These are phyloP conservation scores for Toxoplasma gondii DNA, from an alignment of 169 alveolate genomes.

Conservation along the genomic window DNA sequence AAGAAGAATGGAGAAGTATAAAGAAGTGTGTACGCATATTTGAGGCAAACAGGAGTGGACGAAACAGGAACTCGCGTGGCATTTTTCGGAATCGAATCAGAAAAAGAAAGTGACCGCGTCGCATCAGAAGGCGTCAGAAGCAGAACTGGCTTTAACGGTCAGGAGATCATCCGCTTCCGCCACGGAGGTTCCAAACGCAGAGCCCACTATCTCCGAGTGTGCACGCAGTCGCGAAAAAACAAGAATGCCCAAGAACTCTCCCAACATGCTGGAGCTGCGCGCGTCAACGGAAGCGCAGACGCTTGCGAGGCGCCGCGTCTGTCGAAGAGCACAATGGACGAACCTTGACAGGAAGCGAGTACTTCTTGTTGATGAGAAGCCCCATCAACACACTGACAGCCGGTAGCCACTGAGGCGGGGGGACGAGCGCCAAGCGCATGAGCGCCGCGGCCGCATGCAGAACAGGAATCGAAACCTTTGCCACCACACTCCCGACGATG, in stretches of 20 bases:
- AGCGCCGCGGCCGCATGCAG: constrained; percentile 93
- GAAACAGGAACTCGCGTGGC: not conserved
- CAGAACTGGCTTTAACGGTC: constrained; percentile 59
- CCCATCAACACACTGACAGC: constrained; percentile 80
- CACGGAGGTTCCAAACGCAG: too few species aligned
- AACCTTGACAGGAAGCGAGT: constrained; percentile 66
- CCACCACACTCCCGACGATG: constrained; percentile 88
- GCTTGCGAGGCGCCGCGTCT: not conserved
- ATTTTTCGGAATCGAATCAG: not conserved
- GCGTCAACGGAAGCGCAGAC: not conserved
- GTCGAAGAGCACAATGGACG: not conserved
- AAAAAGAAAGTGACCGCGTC: not conserved
- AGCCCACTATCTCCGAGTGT: too few species aligned
- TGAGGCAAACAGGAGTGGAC: not conserved
- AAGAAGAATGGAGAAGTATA: too few species aligned
- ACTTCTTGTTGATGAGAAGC: constrained; percentile 89
- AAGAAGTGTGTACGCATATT: not conserved
- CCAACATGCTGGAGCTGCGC: not conserved
- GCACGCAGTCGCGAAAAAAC: not conserved
- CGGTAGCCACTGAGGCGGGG: constrained; percentile 61
- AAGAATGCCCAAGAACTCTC: not conserved
- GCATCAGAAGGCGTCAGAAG: constrained; percentile 43
- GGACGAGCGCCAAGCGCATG: constrained; percentile 82
- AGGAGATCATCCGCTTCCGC: not conserved
- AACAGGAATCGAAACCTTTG: constrained; percentile 86